Evolutionary conservation across 768 basidiomycete genomes (phyloP), one percentile per base, ranked within the genome.

Genomic region (Clitopilus hobsonii): DNA sequence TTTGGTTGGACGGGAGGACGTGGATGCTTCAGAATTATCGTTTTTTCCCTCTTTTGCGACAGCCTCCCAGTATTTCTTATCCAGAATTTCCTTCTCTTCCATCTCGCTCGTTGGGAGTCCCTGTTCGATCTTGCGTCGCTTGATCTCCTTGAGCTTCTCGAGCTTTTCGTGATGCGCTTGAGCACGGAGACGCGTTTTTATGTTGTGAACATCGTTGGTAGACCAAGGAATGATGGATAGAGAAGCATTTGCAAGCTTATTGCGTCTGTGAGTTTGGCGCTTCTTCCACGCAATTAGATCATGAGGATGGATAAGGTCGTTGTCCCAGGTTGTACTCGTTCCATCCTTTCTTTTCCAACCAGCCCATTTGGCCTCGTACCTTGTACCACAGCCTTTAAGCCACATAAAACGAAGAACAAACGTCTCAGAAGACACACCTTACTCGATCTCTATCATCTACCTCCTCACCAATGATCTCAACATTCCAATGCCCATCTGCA

Each of bases 301-400:
- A n/a, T 58, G 32, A 23, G 45, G 56, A 48, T 59, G 55, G 6
- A 58, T 45, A 7, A 58, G 56, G 13, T 63, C 62, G 22, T 64
- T 67, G 32, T 76, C 64, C 83, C 83, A 85, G 6, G 83, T 84
- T 1, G 76, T 78, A 57, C 78, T 80, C 6, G 83, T 79, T 0
- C 77, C 80, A 59, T 85, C 78, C 1, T 54, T 38, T 23, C 83
- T 78, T 2, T 60, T 29, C 83, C 83, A 85, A 32, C 69, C 67
- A 18, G 65, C 70, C 83, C 83, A 85, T 56, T 71, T 67, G 3
- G 81, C 77, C 81, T 85, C 41, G 41, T 20, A 45, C 22, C 41
- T 45, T 4, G n/a, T 4, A 56, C n/a, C n/a, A 45, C 10, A 18
- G 16, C 22, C 41, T 18, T 45, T 45, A 45, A 18, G 3, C n/a